Base-by-base conservation (phyloP, 1,284 basidiomycete genomes). In the Naganishia sp. region DNA sequence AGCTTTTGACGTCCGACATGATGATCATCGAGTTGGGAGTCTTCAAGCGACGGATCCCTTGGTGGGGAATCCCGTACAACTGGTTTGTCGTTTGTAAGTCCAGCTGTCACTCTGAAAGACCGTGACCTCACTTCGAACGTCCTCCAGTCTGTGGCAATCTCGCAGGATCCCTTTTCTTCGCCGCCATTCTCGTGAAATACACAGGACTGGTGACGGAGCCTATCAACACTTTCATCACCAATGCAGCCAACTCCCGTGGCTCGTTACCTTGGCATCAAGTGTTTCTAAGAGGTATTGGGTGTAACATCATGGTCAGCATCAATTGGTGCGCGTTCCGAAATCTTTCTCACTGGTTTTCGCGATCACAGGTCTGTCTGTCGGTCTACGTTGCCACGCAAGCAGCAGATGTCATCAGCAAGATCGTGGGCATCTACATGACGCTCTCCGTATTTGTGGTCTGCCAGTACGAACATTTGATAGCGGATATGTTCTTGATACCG, bases 391-490 rank as follows among this genome's bases (percentile, higher is more conserved):
- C 64, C 6, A 57, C 56, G 23, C 56, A 58, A 45, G 43, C 49
- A 3, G 39, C 55, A 21, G 64, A 66, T n/a, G 46, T 66, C 9
- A 45, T 66, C n/a, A 55, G 64, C 41, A 66, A 66, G 49, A 43
- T 66, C 41, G 51, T 53, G 45, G 56, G 55, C 11, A 35, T 69
- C 39, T 73, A 71, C 63, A 70, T 76, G 62, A 73, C 74, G 31
- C 71, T 76, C 52, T 72, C 71, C 39, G 71, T 72, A 43, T 76
- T 75, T 54, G 73, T 76, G 15, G 67, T 72, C 6, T 46, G 52
- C 43, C 51, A 68, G 31, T 76, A 70, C 61, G 74, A 76, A 28
- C 75, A 76, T 70, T 72, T 76, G 15, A 75, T 75, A 6, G 75
- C 75, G 28, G 72, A 75, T 68, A 71, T 70, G 67, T 76, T 73